Percentiles rank a stretch among this genome's conserved stretches.
Evolutionary conservation across 2,329 filamentous ascomycete species (phyloP).

Genomic region (Aureobasidium sp.): DNA sequence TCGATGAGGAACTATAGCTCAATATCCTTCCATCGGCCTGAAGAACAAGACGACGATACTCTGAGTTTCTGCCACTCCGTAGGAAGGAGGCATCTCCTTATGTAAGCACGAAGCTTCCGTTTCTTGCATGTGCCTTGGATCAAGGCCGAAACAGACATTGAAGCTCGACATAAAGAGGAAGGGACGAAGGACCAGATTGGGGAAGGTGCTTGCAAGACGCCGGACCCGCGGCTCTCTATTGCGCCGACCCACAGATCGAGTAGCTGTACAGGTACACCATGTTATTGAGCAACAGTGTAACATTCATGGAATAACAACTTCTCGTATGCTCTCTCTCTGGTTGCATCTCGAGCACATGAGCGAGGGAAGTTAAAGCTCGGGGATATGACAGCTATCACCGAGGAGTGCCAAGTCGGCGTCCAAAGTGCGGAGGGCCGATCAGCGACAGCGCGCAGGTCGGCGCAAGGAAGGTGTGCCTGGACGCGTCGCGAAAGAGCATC

Average conservation of each 20-base stretch:
- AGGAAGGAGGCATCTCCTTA: neutral
- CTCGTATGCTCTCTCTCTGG: too few relatives aligned
- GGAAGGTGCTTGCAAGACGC: neutral
- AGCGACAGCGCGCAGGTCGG: neutral
- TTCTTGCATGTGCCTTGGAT: neutral
- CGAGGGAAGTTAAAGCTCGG: neutral
- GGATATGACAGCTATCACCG: neutral
- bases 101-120: neutral
- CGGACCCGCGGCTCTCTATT: too few relatives aligned
- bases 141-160: too few relatives aligned
- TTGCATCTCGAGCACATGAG: too few relatives aligned
- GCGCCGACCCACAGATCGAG: neutral
- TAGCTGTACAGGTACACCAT: too few relatives aligned
- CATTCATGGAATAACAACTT: too few relatives aligned
- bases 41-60: neutral
- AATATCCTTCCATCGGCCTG: neutral
- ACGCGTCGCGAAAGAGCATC: conserved; percentile 1
- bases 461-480: conserved; percentile 1
- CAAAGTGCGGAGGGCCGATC: neutral
- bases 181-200: neutral
- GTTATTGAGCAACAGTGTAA: too few relatives aligned
- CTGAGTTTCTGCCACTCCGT: too few relatives aligned
- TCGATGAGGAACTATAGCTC: neutral
- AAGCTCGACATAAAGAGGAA: neutral
- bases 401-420: neutral